phyloP scores from a whole-genome alignment of 768 basidiomycete genomes.

The Mycena vulgaris region DNA sequence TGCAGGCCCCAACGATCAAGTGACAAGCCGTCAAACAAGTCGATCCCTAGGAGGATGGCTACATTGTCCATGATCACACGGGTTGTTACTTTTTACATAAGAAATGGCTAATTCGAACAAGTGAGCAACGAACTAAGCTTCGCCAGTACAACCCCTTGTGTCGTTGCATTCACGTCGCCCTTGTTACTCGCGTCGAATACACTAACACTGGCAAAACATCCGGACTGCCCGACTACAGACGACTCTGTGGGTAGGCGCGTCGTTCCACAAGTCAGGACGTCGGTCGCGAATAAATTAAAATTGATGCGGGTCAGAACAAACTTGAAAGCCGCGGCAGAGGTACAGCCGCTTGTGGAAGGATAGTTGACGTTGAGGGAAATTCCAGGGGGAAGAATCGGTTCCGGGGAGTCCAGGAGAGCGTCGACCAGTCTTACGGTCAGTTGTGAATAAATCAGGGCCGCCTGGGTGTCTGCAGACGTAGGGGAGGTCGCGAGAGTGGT shows the following conservation, averaged over 20 bases:
- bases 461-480: slow-evolving; percentile 50
- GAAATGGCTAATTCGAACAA: slow-evolving; percentile 40
- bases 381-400: slow-evolving; percentile 57
- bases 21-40: too few species aligned
- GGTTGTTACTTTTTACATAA: too few species aligned
- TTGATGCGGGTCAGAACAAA: slow-evolving; percentile 62
- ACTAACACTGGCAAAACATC: slow-evolving; percentile 63
- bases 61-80: too few species aligned
- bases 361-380: slow-evolving; percentile 66
- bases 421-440: slow-evolving; percentile 59
- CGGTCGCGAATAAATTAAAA: slow-evolving; percentile 48
- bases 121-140: slow-evolving; percentile 53
- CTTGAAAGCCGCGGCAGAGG: slow-evolving; percentile 54
- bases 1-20: too few species aligned
- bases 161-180: slow-evolving; percentile 57
- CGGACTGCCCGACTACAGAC: slow-evolving; percentile 48
- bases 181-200: slow-evolving; percentile 62
- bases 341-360: slow-evolving; percentile 56
- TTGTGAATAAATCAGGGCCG: slow-evolving; percentile 60
- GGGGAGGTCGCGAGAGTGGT: slow-evolving; percentile 61
- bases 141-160: slow-evolving; percentile 57
- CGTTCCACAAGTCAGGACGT: slow-evolving; percentile 63
- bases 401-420: slow-evolving; percentile 48
- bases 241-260: slow-evolving; percentile 60
- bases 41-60: too few species aligned